Evolutionary conservation across 768 basidiomycete species (phyloP).

Genomic region (Vararia minispora): DNA sequence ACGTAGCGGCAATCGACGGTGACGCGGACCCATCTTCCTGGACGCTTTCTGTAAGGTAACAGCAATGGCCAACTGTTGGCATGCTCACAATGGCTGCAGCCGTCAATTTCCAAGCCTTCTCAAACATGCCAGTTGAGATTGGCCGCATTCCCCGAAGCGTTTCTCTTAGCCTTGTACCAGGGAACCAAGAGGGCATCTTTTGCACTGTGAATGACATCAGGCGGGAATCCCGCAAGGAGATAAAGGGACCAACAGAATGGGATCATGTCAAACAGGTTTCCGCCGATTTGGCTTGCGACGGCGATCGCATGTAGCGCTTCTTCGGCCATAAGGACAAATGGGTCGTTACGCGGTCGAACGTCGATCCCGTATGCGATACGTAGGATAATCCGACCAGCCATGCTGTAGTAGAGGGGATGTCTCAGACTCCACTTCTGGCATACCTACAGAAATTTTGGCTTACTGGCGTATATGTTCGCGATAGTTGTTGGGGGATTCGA

Average conservation of each 20-base stretch:
- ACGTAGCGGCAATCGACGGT: neutral
- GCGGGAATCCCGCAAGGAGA: neutral
- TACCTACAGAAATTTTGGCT: neutral
- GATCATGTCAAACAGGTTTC: constrained; percentile 34
- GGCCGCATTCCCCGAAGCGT: constrained; percentile 12
- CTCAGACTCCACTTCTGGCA: neutral
- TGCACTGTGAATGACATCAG: constrained; percentile 8
- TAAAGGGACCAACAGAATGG: constrained; percentile 17
- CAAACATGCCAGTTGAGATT: constrained; percentile 15
- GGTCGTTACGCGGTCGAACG: constrained; percentile 28
- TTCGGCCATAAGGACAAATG: constrained; percentile 31
- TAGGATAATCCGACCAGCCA: constrained; percentile 29
- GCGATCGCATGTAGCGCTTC: constrained; percentile 24
- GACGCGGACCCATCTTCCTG: neutral
- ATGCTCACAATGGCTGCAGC: constrained; percentile 15
- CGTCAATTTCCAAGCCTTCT: constrained; percentile 15
- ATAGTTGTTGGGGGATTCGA: constrained; percentile 28
- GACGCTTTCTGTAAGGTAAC: too few species aligned
- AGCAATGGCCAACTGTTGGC: too few species aligned
- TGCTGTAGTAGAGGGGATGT: constrained; percentile 18
- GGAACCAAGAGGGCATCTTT: constrained; percentile 18
- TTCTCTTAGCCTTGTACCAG: constrained; percentile 17
- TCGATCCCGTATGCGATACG: constrained; percentile 37
- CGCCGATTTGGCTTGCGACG: constrained; percentile 27
- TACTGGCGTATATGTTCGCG: constrained; percentile 27